Percentiles rank a stretch among this genome's conserved stretches.
Evolutionary conservation across 306 rosid genomes (phyloP).

Genomic region (Quercus agrifolia): DNA sequence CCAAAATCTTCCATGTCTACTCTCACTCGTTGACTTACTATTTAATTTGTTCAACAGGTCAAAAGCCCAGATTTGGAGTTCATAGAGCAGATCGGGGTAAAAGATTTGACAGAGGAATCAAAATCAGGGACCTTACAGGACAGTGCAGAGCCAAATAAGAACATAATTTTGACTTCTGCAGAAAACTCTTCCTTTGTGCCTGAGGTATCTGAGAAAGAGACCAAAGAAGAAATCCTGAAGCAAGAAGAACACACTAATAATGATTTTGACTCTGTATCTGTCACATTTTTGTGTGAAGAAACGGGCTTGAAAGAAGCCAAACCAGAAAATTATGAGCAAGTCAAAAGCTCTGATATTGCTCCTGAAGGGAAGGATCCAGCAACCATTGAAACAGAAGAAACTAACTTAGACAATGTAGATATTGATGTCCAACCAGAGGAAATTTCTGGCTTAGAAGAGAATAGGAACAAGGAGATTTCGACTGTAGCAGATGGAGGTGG

Average conservation of each 20-base stretch:
- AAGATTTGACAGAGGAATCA: constrained; percentile 6
- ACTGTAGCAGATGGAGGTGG: not conserved
- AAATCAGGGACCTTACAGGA: constrained; percentile 12
- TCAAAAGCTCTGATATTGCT: not conserved
- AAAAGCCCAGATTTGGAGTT: constrained; percentile 7
- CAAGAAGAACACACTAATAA: not conserved
- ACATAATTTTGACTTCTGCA: not conserved
- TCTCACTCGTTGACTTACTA: not conserved
- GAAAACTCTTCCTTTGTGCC: constrained; percentile 7
- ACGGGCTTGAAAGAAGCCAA: not conserved
- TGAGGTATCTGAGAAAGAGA: constrained; percentile 4
- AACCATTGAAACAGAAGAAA: constrained; percentile 15
- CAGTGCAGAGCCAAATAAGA: constrained; percentile 7
- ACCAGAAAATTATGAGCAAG: not conserved
- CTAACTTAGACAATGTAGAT: not conserved
- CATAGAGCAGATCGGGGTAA: constrained; percentile 15
- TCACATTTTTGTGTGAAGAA: not conserved
- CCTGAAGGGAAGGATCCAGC: constrained; percentile 1
- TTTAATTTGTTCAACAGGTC: constrained; percentile 14
- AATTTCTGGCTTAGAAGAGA: not conserved
- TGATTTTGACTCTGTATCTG: not conserved
- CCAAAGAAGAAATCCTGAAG: not conserved
- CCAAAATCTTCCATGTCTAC: not conserved
- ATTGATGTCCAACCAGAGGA: constrained; percentile 15
- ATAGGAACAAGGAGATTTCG: not conserved